Base-by-base conservation (phyloP, 2,329 filamentous ascomycete genomes). In the Dactylellina leptospora region DNA sequence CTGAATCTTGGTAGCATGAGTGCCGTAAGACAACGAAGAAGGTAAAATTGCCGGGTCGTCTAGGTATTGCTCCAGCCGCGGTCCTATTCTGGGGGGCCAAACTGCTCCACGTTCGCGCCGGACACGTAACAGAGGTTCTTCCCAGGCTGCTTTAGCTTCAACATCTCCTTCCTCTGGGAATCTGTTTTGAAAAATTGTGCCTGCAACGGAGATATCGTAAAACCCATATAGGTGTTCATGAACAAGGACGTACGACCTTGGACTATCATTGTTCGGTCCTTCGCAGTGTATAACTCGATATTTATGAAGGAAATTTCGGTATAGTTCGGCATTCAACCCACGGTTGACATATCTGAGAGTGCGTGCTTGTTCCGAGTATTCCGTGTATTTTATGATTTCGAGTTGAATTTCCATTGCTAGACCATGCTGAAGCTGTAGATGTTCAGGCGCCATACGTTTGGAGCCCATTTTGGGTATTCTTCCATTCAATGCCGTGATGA, bases 21-120 rank as follows among this genome's bases (percentile, higher is more conserved):
- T 18, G 25, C 47, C 47, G 16, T 10, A 36, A 13, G 25, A 13
- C 5, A 51, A 10, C 8, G 30, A 55, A 40, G 18, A 55, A 11
- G 28, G 51, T 51, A 51, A 36, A 25, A 51, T 51, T 18, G 27
- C 33, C 2, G 33, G 51, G 20, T 55, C 51, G 4, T 55, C 51
- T 8, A 55, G 51, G 20, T 40, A 55, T 42, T 55, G 30, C 13
- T 40, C 18, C 40, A 40, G n/a, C 42, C 28, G 10, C 22, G 16
- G 11, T 16, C 47, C n/a, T n/a, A n/a, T n/a, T n/a, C n/a, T n/a
- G n/a, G n/a, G n/a, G n/a, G n/a, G n/a, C n/a, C n/a, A n/a, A n/a
- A n/a, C n/a, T n/a, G n/a, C n/a, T n/a, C n/a, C n/a, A n/a, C n/a
- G n/a, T n/a, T n/a, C n/a, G n/a, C n/a, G n/a, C n/a, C n/a, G n/a